These are phyloP conservation scores for Aspergillus arachidicola DNA, from an alignment of 2,329 filamentous ascomycete genomes.

Conservation along the genomic window DNA sequence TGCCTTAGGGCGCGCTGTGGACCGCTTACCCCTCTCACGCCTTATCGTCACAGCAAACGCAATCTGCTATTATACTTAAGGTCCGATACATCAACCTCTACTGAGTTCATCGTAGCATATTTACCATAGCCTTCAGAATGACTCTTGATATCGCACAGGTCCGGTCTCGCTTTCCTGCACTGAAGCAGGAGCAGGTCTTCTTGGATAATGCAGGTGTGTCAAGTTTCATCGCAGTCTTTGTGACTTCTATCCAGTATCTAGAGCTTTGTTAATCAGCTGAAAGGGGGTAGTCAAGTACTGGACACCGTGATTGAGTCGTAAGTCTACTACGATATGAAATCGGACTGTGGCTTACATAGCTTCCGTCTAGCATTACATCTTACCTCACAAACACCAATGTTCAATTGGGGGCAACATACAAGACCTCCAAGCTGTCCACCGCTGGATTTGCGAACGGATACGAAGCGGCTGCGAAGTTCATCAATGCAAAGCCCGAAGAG, in stretches of 20 bases:
- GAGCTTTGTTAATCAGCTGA: neutral
- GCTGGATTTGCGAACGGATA: slow-evolving; percentile 62
- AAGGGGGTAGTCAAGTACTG: slow-evolving; percentile 70
- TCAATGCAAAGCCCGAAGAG: slow-evolving; percentile 68
- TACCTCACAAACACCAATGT: slow-evolving; percentile 73
- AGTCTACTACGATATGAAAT: slow-evolving; percentile 27
- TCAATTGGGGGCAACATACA: slow-evolving; percentile 73
- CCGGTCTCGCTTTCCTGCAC: slow-evolving; percentile 67
- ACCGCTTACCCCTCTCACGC: neutral
- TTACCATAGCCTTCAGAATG: slow-evolving; percentile 23
- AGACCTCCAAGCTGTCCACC: slow-evolving; percentile 61
- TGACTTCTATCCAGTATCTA: neutral
- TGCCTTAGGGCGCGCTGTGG: neutral
- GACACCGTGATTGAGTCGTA: slow-evolving; percentile 68
- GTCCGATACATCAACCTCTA: neutral
- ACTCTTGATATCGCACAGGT: slow-evolving; percentile 58
- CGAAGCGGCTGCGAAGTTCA: slow-evolving; percentile 67
- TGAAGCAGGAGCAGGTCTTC: slow-evolving; percentile 68
- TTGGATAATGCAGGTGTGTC: slow-evolving; percentile 66
- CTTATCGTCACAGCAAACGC: neutral
- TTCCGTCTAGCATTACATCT: slow-evolving; percentile 57
- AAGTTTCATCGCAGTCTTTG: neutral
- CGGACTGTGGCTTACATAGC: slow-evolving; percentile 1
- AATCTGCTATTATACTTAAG: neutral
- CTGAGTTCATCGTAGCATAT: neutral